Conservation (phyloP, 768 basidiomycete genomes). For the Tylopilus intermedius region DNA sequence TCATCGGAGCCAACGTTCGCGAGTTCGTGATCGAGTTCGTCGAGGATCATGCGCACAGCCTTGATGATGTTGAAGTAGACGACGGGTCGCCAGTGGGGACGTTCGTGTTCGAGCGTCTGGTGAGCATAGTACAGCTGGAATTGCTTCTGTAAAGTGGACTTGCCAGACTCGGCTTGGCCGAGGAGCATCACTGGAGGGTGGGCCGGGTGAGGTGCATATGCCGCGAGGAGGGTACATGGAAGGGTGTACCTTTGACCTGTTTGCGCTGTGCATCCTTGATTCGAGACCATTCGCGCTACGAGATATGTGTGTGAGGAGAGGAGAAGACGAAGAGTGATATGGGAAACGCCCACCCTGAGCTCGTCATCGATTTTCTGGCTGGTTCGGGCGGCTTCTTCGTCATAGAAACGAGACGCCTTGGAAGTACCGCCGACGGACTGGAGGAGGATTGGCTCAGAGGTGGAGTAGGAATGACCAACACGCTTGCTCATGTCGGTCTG, state of each 20-base stretch:
- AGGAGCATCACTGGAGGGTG: conserved; percentile 57
- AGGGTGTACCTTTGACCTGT: conserved; percentile 49
- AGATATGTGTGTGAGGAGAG: conserved; percentile 5
- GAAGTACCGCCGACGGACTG: conserved; percentile 29
- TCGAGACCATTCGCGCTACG: conserved; percentile 45
- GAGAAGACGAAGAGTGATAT: neutral
- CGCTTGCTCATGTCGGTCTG: conserved; percentile 25
- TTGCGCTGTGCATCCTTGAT: conserved; percentile 42
- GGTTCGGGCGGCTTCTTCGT: conserved; percentile 41
- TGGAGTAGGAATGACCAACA: conserved; percentile 26
- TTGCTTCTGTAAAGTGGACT: conserved; percentile 81
- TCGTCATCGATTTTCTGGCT: conserved; percentile 56
- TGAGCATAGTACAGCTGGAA: conserved; percentile 79
- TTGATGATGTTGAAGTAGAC: conserved; percentile 83
- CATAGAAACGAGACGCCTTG: conserved; percentile 33
- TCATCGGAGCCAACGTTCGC: conserved; percentile 26
- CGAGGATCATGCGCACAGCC: conserved; percentile 68
- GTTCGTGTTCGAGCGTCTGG: conserved; percentile 61
- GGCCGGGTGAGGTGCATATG: conserved; percentile 3
- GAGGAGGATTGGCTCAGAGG: conserved; percentile 30
- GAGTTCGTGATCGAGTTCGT: conserved; percentile 62
- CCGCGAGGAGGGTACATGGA: neutral
- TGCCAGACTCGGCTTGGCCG: conserved; percentile 77
- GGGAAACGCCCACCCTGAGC: conserved; percentile 37
- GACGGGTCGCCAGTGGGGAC: conserved; percentile 71